phyloP scores from a whole-genome alignment of 257 asterid species.

The Penstemon eatonii region DNA sequence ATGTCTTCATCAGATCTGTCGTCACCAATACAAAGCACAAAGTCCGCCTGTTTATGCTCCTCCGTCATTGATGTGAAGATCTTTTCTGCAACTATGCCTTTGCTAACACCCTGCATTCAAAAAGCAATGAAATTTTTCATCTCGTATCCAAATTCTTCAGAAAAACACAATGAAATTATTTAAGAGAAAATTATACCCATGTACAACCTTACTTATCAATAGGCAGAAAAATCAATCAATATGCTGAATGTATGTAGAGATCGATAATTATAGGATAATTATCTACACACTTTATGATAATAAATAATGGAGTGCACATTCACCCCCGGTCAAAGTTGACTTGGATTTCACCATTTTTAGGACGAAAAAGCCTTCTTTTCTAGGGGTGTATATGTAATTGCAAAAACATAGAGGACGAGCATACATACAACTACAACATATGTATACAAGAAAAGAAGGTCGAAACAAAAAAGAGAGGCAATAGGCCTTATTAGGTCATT shows the following conservation, averaged over 20 bases:
- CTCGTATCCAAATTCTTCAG: constrained; percentile 4
- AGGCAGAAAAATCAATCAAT: not conserved
- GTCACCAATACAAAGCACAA: constrained; percentile 86
- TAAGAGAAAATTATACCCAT: not conserved
- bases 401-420: no score
- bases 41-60: constrained; percentile 62
- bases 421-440: not conserved
- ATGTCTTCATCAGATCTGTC: constrained; percentile 93
- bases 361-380: no score
- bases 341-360: no score
- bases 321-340: no score
- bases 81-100: constrained; percentile 78
- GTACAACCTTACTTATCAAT: not conserved
- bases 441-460: not conserved
- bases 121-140: constrained; percentile 4
- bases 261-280: no score
- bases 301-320: no score
- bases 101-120: constrained; percentile 66
- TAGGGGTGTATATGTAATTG: no score
- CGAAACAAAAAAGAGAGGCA: constrained; percentile 1
- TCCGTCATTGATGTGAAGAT: constrained; percentile 67
- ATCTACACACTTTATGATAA: no score
- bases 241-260: no score
- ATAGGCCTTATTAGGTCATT: not conserved
- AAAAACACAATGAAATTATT: not conserved